These are phyloP conservation scores for Amanita pallidorosea DNA, from an alignment of 768 basidiomycete species.

Conservation along the genomic window DNA sequence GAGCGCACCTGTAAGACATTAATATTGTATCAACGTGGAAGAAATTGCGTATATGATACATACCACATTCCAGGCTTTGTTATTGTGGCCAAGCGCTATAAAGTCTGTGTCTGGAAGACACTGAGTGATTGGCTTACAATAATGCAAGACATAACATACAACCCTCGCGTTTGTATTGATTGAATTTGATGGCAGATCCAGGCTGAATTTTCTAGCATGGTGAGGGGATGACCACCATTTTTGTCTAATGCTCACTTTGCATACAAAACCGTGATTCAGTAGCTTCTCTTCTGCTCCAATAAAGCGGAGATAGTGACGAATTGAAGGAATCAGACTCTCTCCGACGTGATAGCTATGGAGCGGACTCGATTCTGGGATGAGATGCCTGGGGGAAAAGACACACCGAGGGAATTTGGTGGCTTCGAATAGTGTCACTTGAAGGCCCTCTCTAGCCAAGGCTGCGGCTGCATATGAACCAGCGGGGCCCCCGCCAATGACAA, in stretches of 20 bases:
- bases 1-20: slow-evolving; percentile 33
- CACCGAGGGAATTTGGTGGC: slow-evolving; percentile 43
- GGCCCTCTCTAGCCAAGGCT: slow-evolving; percentile 43
- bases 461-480: slow-evolving; percentile 48
- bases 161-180: slow-evolving; percentile 54
- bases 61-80: slow-evolving; percentile 55
- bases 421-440: slow-evolving; percentile 44
- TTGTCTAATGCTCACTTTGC: slow-evolving; percentile 28
- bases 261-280: slow-evolving; percentile 34
- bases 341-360: slow-evolving; percentile 41
- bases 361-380: background rate
- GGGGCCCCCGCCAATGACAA: slow-evolving; percentile 43
- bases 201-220: slow-evolving; percentile 23
- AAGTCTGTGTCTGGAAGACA: slow-evolving; percentile 44
- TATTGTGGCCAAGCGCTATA: slow-evolving; percentile 39
- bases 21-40: background rate
- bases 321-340: slow-evolving; percentile 50
- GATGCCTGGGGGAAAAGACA: background rate
- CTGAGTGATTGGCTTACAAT: background rate
- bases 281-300: slow-evolving; percentile 47
- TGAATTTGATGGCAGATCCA: slow-evolving; percentile 54
- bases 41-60: slow-evolving; percentile 11
- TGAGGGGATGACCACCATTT: background rate
- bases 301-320: slow-evolving; percentile 48
- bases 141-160: slow-evolving; percentile 26